Base-by-base conservation (phyloP, 768 basidiomycete species). In the Macrocybe gigantea region DNA sequence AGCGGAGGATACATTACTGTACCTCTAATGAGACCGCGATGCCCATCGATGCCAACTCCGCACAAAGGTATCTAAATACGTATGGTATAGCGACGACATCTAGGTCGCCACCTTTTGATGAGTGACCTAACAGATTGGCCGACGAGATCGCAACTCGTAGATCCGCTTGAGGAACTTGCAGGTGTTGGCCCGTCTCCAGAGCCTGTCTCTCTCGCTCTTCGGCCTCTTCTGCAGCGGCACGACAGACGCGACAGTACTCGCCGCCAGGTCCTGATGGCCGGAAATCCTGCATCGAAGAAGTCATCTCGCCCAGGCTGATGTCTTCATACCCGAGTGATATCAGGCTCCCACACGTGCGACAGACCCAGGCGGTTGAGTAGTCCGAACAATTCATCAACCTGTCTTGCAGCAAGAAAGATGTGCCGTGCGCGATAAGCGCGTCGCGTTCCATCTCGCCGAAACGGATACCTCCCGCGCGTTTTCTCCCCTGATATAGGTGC, bases 401-500 rank as follows among this genome's bases (percentile, higher is more conserved):
- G 69, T 99, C 96, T 73, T 99, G 96, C 15, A 99, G 80, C 36
- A 99, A 77, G 84, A 96, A 99, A 1, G 94, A 93, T 10, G 96
- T 96, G 39, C 96, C 96, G 66, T 99, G 96, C 3, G 96, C 96
- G 56, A 99, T 94, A 44, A 99, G 79, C 8, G 96, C 96, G 63
- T 99, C 96, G 45, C 96, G 88, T 67, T 99, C 96, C 96, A 99
- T 99, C 72, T 99, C 96, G 58, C 96, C 96, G 63, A 99, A 98
- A 47, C 96, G 93, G 61, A 99, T 99, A 60, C 96, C 96, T 58
- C 96, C 96, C 38, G 90, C 92, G 47, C 93, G 88, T 79, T 97
- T 98, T 51, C 96, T 88, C 48, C 96, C 96, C 93, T 92, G 54
- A 46, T 41, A 39, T 42, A 36, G 42, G 13, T 10, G 46, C 22